Evolutionary conservation across 352 stramenopile species (phyloP), one percentile per base, ranked within the genome.

Genomic region (Phytophthora boehmeriae): DNA sequence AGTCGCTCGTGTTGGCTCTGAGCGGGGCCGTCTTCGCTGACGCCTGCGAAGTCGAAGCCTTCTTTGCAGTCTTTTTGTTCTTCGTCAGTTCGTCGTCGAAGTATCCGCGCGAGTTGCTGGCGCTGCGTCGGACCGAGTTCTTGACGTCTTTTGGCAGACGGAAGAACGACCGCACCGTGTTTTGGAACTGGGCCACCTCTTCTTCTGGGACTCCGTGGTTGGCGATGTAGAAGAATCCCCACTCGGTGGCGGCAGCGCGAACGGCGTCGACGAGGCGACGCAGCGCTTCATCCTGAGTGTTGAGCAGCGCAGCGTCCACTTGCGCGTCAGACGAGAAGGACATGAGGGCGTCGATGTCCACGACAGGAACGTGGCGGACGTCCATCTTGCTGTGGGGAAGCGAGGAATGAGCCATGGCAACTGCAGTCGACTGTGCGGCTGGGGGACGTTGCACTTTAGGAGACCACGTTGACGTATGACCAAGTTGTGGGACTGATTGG

Each of bases 201-300:
- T 80, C 43, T 0, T 34, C 5, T 3, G 75, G 60, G 23, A 97
- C 66, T 0, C 76, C 78, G 59, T 97, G 87, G 71, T 92, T 86
- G 0, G 77, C 56, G 42, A 98, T 82, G 74, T 98, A 92, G 69
- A 98, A 98, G 71, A 98, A 97, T n/a, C 93, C 91, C 78, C 80
- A 97, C 39, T 89, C 76, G 23, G 69, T 68, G 25, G 25, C 25
- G 6, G 25, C 25, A 30, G 25, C 25, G 6, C 62, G 71, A 11
- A 80, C 51, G 22, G 71, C 49, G 25, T 30, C 25, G 6, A 30
- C 6, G 25, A 6, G 3, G 25, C 25, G 25, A 30, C 25, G 25
- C 25, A 30, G 25, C 3, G 25, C 25, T 6, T 30, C 6, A 6
- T 30, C 25, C 6, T 30, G 25, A 6, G 25, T 30, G 25, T 30